Evolutionary conservation across 2,329 filamentous ascomycete species (phyloP).

Genomic region (Cladosporium sp.): DNA sequence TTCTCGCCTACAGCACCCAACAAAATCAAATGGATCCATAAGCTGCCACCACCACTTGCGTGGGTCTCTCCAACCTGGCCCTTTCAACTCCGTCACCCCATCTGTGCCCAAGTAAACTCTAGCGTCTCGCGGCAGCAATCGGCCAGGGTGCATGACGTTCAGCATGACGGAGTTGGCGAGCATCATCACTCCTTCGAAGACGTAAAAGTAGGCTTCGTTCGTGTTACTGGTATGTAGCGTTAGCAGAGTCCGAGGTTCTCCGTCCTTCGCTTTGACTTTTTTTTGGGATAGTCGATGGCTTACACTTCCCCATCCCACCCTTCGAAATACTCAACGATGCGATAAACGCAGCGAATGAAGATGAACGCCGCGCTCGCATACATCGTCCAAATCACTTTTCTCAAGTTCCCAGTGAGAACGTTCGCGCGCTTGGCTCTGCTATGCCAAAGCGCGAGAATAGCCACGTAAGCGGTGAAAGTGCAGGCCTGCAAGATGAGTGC

Average conservation of each 20-base stretch:
- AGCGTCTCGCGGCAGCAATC: slow-evolving; percentile 46
- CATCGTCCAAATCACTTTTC: slow-evolving; percentile 41
- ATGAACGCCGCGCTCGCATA: slow-evolving; percentile 48
- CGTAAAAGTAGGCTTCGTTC: slow-evolving; percentile 52
- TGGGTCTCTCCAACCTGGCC: slow-evolving; percentile 27
- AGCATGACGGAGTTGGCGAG: slow-evolving; percentile 45
- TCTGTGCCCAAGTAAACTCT: slow-evolving; percentile 49
- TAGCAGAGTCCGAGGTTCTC: background rate
- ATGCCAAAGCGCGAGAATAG: slow-evolving; percentile 46
- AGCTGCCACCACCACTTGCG: slow-evolving; percentile 19
- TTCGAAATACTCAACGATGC: slow-evolving; percentile 48
- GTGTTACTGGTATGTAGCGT: slow-evolving; percentile 30
- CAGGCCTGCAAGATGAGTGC: slow-evolving; percentile 49
- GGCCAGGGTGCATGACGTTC: slow-evolving; percentile 51
- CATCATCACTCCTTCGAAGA: slow-evolving; percentile 53
- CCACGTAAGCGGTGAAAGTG: slow-evolving; percentile 47
- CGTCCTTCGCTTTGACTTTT: too few relatives aligned
- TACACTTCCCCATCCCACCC: slow-evolving; percentile 17
- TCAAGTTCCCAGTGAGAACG: slow-evolving; percentile 41
- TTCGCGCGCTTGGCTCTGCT: slow-evolving; percentile 33
- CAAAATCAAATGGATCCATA: slow-evolving; percentile 30
- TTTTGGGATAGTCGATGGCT: background rate
- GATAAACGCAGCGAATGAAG: slow-evolving; percentile 48
- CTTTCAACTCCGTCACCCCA: slow-evolving; percentile 45
- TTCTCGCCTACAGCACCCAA: slow-evolving; percentile 6